Conservation (phyloP, 2,329 filamentous ascomycete genomes). For the Arthrinium puccinioides region DNA sequence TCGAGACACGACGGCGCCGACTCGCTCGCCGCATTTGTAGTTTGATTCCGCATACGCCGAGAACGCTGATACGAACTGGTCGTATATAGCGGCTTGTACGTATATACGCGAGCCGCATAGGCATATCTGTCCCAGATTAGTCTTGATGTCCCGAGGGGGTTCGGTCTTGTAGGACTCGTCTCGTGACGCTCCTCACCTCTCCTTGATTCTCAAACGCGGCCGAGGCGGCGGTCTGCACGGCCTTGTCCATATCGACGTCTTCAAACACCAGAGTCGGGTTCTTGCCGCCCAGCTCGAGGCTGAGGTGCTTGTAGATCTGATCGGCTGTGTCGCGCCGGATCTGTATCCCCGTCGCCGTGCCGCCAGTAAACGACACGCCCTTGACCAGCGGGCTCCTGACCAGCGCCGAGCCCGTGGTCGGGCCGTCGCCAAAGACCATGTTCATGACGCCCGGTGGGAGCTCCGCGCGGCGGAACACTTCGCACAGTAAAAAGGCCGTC, state of each 20-base stretch:
- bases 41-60: slow-evolving; percentile 12
- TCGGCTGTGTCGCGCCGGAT: slow-evolving; percentile 22
- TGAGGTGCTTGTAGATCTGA: slow-evolving; percentile 24
- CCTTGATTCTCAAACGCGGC: slow-evolving; percentile 26
- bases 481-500: slow-evolving; percentile 20
- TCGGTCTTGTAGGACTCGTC: too few species aligned
- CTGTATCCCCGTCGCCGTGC: slow-evolving; percentile 22
- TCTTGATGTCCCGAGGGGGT: too few species aligned
- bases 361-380: slow-evolving; percentile 25
- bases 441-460: slow-evolving; percentile 23
- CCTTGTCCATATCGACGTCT: slow-evolving; percentile 44
- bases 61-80: slow-evolving; percentile 23
- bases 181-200: too few species aligned
- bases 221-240: slow-evolving; percentile 36
- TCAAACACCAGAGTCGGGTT: slow-evolving; percentile 45
- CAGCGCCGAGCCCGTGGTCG: slow-evolving; percentile 20
- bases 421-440: slow-evolving; percentile 24
- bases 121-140: slow-evolving; percentile 19
- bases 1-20: slow-evolving; percentile 21
- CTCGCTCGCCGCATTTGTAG: slow-evolving; percentile 13
- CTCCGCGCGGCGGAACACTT: slow-evolving; percentile 15
- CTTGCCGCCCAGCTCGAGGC: slow-evolving; percentile 37
- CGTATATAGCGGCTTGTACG: slow-evolving; percentile 40
- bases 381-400: slow-evolving; percentile 17
- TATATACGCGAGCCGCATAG: slow-evolving; percentile 38